Base-by-base conservation (phyloP, 805 yeast species). In the Spathaspora hagerdaliae region DNA sequence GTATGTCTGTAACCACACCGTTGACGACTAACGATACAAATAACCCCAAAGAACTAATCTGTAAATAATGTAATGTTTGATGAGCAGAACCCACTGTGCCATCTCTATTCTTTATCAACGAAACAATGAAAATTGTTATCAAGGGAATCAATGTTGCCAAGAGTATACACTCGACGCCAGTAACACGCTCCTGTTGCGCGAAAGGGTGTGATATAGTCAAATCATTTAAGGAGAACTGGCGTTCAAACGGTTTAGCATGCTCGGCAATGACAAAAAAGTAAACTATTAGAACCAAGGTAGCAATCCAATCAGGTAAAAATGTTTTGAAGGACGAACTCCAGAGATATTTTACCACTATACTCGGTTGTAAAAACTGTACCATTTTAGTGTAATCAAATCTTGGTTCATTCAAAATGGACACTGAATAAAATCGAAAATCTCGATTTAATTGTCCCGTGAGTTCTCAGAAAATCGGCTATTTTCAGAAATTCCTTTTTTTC, bases 121-220 rank as follows among this genome's bases (percentile, higher is more conserved):
- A 45, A 29, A 42, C 59, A 38, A 43, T 36, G 6, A 48, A 41
- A 27, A 64, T 62, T n/a, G 53, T 49, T 2, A 47, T 14, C 8
- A 57, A 41, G n/a, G 53, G 53, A 3, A 65, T 51, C 6, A 56
- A 44, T 12, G 59, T 51, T 27, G 67, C 64, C 5, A 69, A 40
- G 10, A 60, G 24, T 8, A 65, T 52, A 45, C 73, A 69, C 31
- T 53, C 45, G 10, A 51, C 27, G 6, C 60, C 66, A 10, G 65
- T 53, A 31, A 69, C 70, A 11, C 71, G 51, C 48, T 69, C 73
- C 2, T 41, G 31, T 1, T 36, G 41, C 3, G 70, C 60, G 42
- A 65, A 68, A 7, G 73, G 73, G 51, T 69, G 72, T 33, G 66
- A 60, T 36, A 69, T 59, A 9, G 65, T 47, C 7, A 54, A 52